Conservation (phyloP, 2,329 filamentous ascomycete species). For the Neonectria punicea region DNA sequence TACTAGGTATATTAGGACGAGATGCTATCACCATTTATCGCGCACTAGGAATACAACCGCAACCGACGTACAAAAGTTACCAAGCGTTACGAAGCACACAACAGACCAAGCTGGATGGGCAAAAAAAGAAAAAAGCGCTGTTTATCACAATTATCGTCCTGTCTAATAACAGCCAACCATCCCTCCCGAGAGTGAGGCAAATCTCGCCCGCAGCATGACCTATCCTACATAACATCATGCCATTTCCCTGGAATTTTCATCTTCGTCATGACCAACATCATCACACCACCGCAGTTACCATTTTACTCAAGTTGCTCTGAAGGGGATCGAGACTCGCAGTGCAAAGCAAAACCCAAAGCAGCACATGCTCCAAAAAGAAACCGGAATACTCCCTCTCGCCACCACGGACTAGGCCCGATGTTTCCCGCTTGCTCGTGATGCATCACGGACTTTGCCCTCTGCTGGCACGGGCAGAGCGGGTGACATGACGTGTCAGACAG, state of each 20-base stretch:
- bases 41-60: neutral
- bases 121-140: neutral
- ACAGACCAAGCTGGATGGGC: neutral
- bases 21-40: too few species aligned
- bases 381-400: neutral
- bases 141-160: neutral
- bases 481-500: conserved; percentile 32
- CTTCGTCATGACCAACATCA: neutral
- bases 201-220: neutral
- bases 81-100: neutral
- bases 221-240: conserved; percentile 13
- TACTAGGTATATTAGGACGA: too few species aligned
- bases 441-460: conserved; percentile 1
- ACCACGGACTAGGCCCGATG: neutral
- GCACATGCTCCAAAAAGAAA: neutral
- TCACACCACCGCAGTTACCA: neutral
- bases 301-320: too few species aligned
- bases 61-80: neutral
- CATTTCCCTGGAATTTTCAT: neutral
- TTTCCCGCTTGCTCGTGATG: conserved; percentile 11
- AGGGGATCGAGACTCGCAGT: neutral
- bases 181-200: neutral
- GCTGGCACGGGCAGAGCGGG: neutral
- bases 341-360: conserved; percentile 1
- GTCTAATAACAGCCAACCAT: neutral